A percentile compares a stretch with the other conserved stretches of the same genome.
Evolutionary conservation across 2,329 filamentous ascomycete species (phyloP).

Genomic region (Fusarium sp.): DNA sequence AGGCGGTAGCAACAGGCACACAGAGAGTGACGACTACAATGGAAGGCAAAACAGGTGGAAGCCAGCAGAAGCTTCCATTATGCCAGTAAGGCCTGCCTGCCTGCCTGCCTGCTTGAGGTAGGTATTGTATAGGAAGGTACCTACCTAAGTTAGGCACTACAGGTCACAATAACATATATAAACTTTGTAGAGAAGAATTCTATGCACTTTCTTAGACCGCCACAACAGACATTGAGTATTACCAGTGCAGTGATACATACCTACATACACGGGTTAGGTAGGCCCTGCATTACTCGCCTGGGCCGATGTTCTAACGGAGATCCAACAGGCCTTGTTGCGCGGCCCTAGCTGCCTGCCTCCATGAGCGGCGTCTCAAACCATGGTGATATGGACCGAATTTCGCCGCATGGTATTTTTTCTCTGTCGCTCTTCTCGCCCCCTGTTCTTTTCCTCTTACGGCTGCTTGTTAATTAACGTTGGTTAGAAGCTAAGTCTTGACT

Average conservation of each 20-base stretch:
- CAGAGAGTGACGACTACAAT: conserved; percentile 42
- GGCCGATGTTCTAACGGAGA: conserved; percentile 8
- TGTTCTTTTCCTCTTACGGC: neutral
- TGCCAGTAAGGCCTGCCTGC: too few relatives aligned
- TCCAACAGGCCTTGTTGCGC: conserved; percentile 27
- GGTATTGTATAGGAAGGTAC: too few relatives aligned
- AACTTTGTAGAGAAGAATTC: too few relatives aligned
- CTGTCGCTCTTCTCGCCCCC: neutral
- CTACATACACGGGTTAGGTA: neutral
- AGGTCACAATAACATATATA: neutral
- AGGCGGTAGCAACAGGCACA: conserved; percentile 40
- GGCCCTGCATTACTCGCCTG: conserved; percentile 25
- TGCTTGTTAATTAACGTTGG: neutral
- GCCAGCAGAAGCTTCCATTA: conserved; percentile 37
- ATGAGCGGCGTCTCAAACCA: conserved; percentile 4
- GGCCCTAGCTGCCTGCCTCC: conserved; percentile 21
- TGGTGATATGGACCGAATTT: conserved; percentile 8
- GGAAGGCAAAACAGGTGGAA: conserved; percentile 38
- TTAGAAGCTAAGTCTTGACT: neutral
- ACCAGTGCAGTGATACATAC: neutral
- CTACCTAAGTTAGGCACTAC: neutral
- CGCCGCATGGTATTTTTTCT: neutral
- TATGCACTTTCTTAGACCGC: neutral
- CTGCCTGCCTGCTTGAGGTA: too few relatives aligned
- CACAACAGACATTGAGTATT: conserved; percentile 10